phyloP scores from a whole-genome alignment of 306 rosid species.

The Senna tora region DNA sequence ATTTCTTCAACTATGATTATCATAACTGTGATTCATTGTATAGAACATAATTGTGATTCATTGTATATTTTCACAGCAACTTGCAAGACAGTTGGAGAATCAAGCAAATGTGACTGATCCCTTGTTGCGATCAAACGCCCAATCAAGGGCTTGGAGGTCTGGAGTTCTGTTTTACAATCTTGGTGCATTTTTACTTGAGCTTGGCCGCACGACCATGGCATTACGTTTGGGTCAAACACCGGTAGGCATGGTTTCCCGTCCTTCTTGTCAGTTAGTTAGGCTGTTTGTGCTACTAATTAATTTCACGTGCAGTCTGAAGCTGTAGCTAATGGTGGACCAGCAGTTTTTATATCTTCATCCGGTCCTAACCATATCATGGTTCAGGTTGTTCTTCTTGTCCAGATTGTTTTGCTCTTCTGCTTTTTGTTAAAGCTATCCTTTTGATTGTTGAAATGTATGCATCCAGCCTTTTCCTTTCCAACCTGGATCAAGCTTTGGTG shows the following conservation, averaged over 20 bases:
- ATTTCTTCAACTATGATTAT: slow-evolving; percentile 28
- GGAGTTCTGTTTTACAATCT: slow-evolving; percentile 78
- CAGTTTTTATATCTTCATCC: slow-evolving; percentile 87
- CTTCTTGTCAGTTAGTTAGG: slow-evolving; percentile 35
- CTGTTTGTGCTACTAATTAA: slow-evolving; percentile 37
- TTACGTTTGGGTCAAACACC: slow-evolving; percentile 87
- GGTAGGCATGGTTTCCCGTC: slow-evolving; percentile 54
- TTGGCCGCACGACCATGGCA: slow-evolving; percentile 92
- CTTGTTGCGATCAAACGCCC: slow-evolving; percentile 58
- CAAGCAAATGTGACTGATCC: slow-evolving; percentile 76
- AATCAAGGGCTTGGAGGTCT: slow-evolving; percentile 66
- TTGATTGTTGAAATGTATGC: slow-evolving; percentile 55
- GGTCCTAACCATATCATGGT: slow-evolving; percentile 98
- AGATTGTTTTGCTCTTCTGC: slow-evolving; percentile 12
- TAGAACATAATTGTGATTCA: slow-evolving; percentile 30
- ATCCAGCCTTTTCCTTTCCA: slow-evolving; percentile 93
- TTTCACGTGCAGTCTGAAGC: slow-evolving; percentile 80
- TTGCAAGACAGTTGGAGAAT: slow-evolving; percentile 77
- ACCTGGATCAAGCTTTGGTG: slow-evolving; percentile 69
- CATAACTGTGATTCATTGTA: slow-evolving; percentile 33
- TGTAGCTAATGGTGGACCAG: slow-evolving; percentile 95
- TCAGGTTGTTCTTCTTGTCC: slow-evolving; percentile 63
- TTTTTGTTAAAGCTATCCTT: slow-evolving; percentile 32
- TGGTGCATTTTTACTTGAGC: slow-evolving; percentile 94
- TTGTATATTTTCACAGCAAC: slow-evolving; percentile 62